Evolutionary conservation across 2,329 filamentous ascomycete species (phyloP).

Genomic region (Colletotrichum tanaceti): DNA sequence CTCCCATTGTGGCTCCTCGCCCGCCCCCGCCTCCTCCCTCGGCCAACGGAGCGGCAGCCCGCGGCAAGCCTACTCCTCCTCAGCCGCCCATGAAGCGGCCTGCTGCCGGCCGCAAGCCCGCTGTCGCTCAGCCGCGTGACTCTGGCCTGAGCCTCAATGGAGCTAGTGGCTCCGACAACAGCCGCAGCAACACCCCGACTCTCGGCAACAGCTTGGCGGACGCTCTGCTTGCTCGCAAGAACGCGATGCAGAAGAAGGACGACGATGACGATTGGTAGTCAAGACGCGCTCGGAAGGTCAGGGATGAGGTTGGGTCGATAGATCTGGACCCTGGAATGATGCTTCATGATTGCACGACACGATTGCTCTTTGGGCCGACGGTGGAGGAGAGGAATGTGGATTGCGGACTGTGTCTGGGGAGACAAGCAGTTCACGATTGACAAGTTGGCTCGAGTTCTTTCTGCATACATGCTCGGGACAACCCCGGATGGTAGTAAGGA

Average conservation of each 20-base stretch:
- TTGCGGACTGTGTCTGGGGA: slow-evolving; percentile 26
- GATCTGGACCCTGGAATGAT: slow-evolving; percentile 35
- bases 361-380: slow-evolving; percentile 37
- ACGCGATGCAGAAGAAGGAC: slow-evolving; percentile 77
- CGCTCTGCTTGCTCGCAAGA: slow-evolving; percentile 80
- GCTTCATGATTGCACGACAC: slow-evolving; percentile 41
- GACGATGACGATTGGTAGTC: slow-evolving; percentile 76
- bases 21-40: slow-evolving; percentile 74
- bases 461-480: slow-evolving; percentile 40
- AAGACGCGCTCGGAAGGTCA: slow-evolving; percentile 32
- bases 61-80: slow-evolving; percentile 77
- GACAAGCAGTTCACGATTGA: slow-evolving; percentile 31
- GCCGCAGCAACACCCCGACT: slow-evolving; percentile 77
- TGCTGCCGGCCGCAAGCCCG: slow-evolving; percentile 76
- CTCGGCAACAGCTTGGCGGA: slow-evolving; percentile 81
- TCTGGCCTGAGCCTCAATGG: slow-evolving; percentile 72
- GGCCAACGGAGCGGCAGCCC: slow-evolving; percentile 58
- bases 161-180: slow-evolving; percentile 67
- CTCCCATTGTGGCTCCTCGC: slow-evolving; percentile 68
- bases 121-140: slow-evolving; percentile 75
- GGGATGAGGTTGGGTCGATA: slow-evolving; percentile 34
- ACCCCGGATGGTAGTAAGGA: slow-evolving; percentile 35
- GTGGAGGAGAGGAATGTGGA: slow-evolving; percentile 29
- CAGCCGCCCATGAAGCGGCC: slow-evolving; percentile 86
- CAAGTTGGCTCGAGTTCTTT: slow-evolving; percentile 32